phyloP scores from a whole-genome alignment of 208 protist species.

The Wallacemonas collosoma region DNA sequence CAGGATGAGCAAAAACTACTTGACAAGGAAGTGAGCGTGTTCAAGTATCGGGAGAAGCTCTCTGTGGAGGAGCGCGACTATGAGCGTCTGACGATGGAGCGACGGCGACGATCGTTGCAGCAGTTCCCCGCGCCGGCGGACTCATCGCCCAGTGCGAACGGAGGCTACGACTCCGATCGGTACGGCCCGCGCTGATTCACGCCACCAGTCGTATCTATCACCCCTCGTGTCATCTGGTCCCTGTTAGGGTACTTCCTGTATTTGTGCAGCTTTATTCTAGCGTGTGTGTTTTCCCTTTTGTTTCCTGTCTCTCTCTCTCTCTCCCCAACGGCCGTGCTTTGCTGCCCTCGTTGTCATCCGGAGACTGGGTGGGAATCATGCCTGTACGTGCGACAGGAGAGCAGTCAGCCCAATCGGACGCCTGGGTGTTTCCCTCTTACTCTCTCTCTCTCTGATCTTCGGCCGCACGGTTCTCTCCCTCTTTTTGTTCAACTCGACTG shows the following conservation, averaged over 20 bases:
- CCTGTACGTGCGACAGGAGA: no score
- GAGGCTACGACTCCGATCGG: conserved; percentile 8
- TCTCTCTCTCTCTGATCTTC: no score
- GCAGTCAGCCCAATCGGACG: no score
- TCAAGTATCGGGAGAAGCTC: conserved; percentile 70
- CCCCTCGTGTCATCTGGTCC: neutral
- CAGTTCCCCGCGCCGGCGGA: conserved; percentile 17
- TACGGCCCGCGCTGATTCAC: conserved; percentile 6
- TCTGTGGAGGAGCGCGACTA: conserved; percentile 71
- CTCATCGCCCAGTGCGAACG: neutral
- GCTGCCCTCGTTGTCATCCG: no score
- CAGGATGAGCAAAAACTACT: conserved; percentile 73
- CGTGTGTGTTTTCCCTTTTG: no score
- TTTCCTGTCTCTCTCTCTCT: no score
- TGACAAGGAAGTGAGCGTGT: conserved; percentile 81
- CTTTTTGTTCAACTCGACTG: no score
- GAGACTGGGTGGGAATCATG: no score
- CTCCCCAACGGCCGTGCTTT: no score
- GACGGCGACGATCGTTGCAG: conserved; percentile 33
- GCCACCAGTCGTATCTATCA: neutral
- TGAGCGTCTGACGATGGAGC: conserved; percentile 69
- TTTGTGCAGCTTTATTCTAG: neutral
- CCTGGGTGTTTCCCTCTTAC: no score
- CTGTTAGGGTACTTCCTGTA: neutral
- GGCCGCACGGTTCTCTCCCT: no score